Percentiles rank a stretch among this genome's conserved stretches.
Evolutionary conservation across 2,329 filamentous ascomycete genomes (phyloP).

Genomic region (Colletotrichum caudatum): DNA sequence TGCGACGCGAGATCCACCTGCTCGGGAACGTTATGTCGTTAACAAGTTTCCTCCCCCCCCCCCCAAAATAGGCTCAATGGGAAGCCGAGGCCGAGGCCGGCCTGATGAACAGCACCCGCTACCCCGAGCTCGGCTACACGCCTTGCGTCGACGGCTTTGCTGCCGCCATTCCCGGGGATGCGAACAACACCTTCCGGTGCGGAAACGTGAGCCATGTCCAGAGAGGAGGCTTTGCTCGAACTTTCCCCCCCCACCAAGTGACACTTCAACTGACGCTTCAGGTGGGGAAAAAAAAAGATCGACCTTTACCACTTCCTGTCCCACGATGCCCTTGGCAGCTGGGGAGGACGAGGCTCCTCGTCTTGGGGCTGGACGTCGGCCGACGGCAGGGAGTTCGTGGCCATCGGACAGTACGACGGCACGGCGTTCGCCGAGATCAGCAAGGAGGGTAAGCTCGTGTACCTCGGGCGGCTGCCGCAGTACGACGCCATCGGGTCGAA

Average conservation of each 20-base stretch:
- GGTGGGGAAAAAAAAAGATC: slow-evolving; percentile 41
- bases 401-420: slow-evolving; percentile 66
- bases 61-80: slow-evolving; percentile 47
- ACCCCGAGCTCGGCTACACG: slow-evolving; percentile 54
- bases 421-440: slow-evolving; percentile 66
- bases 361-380: slow-evolving; percentile 67
- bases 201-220: slow-evolving; percentile 52
- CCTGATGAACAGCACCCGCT: slow-evolving; percentile 51
- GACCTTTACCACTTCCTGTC: slow-evolving; percentile 55
- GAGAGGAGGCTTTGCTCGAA: no score
- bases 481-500: slow-evolving; percentile 57
- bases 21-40: background rate
- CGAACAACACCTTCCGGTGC: slow-evolving; percentile 61
- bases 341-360: slow-evolving; percentile 50
- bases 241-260: no score
- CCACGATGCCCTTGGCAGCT: slow-evolving; percentile 51
- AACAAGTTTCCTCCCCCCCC: background rate
- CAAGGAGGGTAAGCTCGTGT: slow-evolving; percentile 61
- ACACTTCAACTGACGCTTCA: no score
- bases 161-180: slow-evolving; percentile 58
- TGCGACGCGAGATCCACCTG: background rate
- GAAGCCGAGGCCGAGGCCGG: slow-evolving; percentile 50
- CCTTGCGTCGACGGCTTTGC: slow-evolving; percentile 58
- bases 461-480: slow-evolving; percentile 66
- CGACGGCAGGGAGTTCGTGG: slow-evolving; percentile 65